Conservation (phyloP, 2,329 filamentous ascomycete species). For the Colletotrichum ledebouriae region DNA sequence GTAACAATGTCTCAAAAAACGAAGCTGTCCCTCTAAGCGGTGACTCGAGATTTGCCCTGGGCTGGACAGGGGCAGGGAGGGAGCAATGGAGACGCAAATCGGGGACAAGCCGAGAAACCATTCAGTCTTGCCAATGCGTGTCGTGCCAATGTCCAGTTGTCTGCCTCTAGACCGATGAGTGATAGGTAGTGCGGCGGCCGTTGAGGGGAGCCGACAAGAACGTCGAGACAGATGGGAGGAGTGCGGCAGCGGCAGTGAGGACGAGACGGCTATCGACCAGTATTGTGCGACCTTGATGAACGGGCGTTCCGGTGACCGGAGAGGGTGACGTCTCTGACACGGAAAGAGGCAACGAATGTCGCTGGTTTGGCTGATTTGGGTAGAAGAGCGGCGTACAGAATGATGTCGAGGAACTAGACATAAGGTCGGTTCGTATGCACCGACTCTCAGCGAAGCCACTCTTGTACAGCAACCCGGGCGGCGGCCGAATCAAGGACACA, state of each 20-base stretch:
- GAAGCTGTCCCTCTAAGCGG: slow-evolving; percentile 34
- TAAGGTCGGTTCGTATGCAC: slow-evolving; percentile 22
- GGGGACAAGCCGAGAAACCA: slow-evolving; percentile 27
- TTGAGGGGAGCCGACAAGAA: slow-evolving; percentile 16
- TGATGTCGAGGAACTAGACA: background rate
- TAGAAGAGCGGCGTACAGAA: slow-evolving; percentile 10
- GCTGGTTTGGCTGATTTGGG: background rate
- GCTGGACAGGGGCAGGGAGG: slow-evolving; percentile 20
- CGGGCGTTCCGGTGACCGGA: slow-evolving; percentile 15
- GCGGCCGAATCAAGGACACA: slow-evolving; percentile 25
- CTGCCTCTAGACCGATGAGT: slow-evolving; percentile 28
- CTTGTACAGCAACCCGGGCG: background rate
- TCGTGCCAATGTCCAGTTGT: slow-evolving; percentile 27
- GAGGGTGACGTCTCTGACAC: background rate
- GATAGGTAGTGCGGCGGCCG: slow-evolving; percentile 21
- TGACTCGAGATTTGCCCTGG: slow-evolving; percentile 36
- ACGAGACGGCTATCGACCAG: slow-evolving; percentile 22
- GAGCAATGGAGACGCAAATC: slow-evolving; percentile 29
- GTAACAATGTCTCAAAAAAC: slow-evolving; percentile 42
- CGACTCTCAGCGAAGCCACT: slow-evolving; percentile 25
- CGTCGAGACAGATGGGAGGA: background rate
- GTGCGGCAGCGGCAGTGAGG: background rate
- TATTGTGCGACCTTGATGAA: slow-evolving; percentile 37
- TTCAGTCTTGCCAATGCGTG: slow-evolving; percentile 22
- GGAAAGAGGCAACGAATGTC: slow-evolving; percentile 23